A percentile compares a stretch with the other conserved stretches of the same genome.
phyloP scores from a whole-genome alignment of 768 basidiomycete species.

The Serendipita sp. region DNA sequence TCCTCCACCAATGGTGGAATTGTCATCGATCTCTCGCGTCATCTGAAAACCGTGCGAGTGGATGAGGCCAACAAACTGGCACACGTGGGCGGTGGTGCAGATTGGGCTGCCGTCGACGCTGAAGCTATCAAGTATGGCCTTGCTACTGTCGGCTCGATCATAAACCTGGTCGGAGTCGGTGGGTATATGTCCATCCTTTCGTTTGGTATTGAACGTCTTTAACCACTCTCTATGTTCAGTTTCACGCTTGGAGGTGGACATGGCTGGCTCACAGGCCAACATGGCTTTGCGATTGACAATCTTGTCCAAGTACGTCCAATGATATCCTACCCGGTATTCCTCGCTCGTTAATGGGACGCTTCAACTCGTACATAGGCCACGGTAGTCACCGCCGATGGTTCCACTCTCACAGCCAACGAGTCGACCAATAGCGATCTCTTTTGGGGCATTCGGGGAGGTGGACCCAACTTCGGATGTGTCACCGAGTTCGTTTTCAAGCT shows the following conservation, averaged over 20 bases:
- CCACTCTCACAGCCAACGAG: conserved; percentile 20
- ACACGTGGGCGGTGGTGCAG: conserved; percentile 9
- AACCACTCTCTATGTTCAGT: not conserved
- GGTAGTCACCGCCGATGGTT: conserved; percentile 31
- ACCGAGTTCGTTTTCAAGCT: conserved; percentile 10
- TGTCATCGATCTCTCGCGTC: conserved; percentile 7
- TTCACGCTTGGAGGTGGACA: conserved; percentile 15
- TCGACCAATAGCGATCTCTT: conserved; percentile 29
- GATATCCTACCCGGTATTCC: too few species aligned
- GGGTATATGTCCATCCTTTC: not conserved
- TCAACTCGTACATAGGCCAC: conserved; percentile 7
- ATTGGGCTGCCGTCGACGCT: conserved; percentile 10
- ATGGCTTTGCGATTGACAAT: conserved; percentile 35
- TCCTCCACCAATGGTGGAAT: conserved; percentile 8
- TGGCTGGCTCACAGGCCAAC: conserved; percentile 15
- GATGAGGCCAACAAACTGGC: not conserved
- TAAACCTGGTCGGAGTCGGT: conserved; percentile 10
- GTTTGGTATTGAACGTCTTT: too few species aligned
- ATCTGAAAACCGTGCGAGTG: conserved; percentile 3
- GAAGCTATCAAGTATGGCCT: conserved; percentile 11
- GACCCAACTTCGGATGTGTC: conserved; percentile 9
- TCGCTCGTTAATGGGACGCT: too few species aligned
- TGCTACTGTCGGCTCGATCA: conserved; percentile 9
- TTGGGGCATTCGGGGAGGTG: conserved; percentile 21
- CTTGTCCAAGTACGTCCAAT: conserved; percentile 20